Evolutionary conservation across 768 basidiomycete genomes (phyloP), one percentile per base, ranked within the genome.

Genomic region (Pleurotus salmoneostramineus): DNA sequence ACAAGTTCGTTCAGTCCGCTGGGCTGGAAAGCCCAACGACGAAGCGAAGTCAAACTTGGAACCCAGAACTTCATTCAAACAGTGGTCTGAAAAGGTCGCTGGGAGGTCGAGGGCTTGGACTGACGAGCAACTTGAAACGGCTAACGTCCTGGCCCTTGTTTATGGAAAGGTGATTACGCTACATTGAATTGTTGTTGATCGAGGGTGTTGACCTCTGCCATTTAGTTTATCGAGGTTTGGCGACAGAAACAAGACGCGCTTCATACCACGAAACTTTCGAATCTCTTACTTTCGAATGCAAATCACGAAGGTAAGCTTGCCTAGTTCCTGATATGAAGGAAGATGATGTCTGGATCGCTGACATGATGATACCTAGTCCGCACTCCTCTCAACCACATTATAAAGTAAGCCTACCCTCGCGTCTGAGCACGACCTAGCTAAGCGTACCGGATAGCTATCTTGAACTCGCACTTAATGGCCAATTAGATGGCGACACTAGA

Each of bases 221-320:
- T n/a, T 12, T 58, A 88, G 83, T 92, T 91, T 74, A 91, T 92
- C 61, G 88, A 89, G 65, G 91, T 91, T 5, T 93, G 91, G 91
- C 72, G 91, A 61, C 85, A 92, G 68, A 91, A 91, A 68, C 88
- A 93, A 67, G 81, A 73, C 42, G 89, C 88, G 2, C 65, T 89
- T 58, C 83, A 88, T 59, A 82, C 83, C 4, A 91, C 84, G 36
- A 87, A 85, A 66, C 71, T 92, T 21, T 90, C 89, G 2, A 88
- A 85, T 56, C 71, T 93, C 10, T 66, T 94, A 37, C 72, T 94
- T 6, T 86, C 87, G 5, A 92, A 94, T 69, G 91, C 91, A 4
- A 88, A 84, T 60, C 91, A 94, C 65, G 91, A 93, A 77, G 88
- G 89, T 83, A 63, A 50, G 63, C 62, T 14, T 5, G 51, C 46